phyloP scores from a whole-genome alignment of 208 protist species.

The Plasmodiophora brassicae region DNA sequence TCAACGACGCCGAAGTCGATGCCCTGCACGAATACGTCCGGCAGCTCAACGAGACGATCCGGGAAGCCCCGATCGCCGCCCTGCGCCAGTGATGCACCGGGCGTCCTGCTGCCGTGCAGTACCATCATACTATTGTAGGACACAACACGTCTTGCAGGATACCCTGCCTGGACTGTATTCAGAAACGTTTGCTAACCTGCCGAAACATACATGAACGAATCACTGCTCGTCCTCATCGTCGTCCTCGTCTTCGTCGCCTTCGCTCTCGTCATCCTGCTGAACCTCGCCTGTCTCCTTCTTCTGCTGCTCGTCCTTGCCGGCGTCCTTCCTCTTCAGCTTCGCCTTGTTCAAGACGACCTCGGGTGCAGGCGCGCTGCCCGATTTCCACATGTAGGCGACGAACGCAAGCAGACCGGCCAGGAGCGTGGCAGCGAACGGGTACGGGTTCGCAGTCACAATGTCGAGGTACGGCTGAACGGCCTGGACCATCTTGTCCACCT shows the following conservation, averaged over 20 bases:
- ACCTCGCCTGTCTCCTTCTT: neutral
- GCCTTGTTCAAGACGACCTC: neutral
- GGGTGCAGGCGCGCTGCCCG: neutral
- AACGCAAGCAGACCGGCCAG: neutral
- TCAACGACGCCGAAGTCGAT: neutral
- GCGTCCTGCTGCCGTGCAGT: too few relatives aligned
- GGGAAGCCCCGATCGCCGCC: neutral
- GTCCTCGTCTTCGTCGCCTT: neutral
- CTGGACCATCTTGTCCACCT: neutral
- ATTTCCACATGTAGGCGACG: neutral
- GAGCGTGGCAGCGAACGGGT: neutral
- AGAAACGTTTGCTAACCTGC: too few relatives aligned
- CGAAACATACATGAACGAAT: neutral
- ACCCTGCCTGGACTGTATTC: too few relatives aligned
- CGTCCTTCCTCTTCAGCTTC: neutral
- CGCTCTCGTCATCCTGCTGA: neutral
- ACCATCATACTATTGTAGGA: too few relatives aligned
- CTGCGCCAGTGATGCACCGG: too few relatives aligned
- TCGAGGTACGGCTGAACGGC: neutral
- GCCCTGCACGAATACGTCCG: neutral
- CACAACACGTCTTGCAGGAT: too few relatives aligned
- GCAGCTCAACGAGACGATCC: too few relatives aligned
- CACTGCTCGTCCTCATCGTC: neutral
- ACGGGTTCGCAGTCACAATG: neutral
- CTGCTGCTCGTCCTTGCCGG: neutral